Evolutionary conservation across 352 stramenopile genomes (phyloP).

Genomic region (Globisporangium heterothallicum): DNA sequence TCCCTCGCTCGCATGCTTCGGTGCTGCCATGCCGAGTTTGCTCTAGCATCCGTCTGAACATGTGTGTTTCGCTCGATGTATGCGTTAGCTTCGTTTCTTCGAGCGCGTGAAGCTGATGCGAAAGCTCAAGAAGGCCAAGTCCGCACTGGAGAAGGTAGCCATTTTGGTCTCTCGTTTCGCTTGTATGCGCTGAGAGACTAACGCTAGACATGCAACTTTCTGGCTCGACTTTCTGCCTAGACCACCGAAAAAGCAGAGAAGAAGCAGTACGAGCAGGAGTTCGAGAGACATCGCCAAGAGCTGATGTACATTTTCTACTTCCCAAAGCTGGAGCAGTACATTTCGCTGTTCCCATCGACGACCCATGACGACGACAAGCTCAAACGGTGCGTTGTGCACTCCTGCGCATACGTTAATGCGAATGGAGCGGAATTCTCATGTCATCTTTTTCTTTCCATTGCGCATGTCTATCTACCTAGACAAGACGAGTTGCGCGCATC

Average conservation of each 20-base stretch:
- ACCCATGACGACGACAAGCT: slow-evolving; percentile 47
- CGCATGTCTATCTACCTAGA: slow-evolving; percentile 6
- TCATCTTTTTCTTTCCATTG: not conserved
- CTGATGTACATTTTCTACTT: slow-evolving; percentile 86
- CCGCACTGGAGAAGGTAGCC: slow-evolving; percentile 36
- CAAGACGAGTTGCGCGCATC: slow-evolving; percentile 40
- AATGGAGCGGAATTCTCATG: not conserved
- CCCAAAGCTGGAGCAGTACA: slow-evolving; percentile 61
- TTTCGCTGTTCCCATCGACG: slow-evolving; percentile 58
- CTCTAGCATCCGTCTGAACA: not conserved
- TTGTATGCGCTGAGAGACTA: not conserved
- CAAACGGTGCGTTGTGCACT: slow-evolving; percentile 19
- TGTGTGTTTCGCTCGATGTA: not conserved
- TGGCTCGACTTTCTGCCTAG: slow-evolving; percentile 11
- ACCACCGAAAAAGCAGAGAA: slow-evolving; percentile 35
- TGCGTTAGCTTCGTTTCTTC: slow-evolving; percentile 81
- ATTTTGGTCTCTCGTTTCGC: not conserved
- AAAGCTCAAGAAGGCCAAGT: slow-evolving; percentile 62
- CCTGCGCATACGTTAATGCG: no score
- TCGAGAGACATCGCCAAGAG: slow-evolving; percentile 45
- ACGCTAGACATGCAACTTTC: not conserved
- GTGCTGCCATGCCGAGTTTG: no score
- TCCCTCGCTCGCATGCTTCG: not conserved
- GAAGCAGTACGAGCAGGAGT: slow-evolving; percentile 27
- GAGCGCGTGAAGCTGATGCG: slow-evolving; percentile 83